Percentiles rank a stretch among this genome's conserved stretches.
phyloP scores from a whole-genome alignment of 805 yeast species.

The Cyberlindnera samutprakarnensis region DNA sequence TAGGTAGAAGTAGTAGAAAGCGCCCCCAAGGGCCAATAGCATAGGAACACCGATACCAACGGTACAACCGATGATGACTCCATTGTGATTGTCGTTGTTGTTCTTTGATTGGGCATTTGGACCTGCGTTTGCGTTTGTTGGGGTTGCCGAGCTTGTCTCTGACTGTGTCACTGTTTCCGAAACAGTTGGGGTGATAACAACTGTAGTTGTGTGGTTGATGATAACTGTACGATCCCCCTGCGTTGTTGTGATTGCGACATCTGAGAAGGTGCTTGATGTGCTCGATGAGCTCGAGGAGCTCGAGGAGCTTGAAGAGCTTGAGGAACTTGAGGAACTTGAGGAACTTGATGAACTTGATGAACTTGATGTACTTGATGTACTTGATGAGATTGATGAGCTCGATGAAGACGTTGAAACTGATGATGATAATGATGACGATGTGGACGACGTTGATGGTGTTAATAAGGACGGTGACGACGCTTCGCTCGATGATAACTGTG shows the following conservation, averaged over 20 bases:
- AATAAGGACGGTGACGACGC: not conserved
- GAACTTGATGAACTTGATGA: slow-evolving; percentile 1
- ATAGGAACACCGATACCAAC: slow-evolving; percentile 33
- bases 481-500: not conserved
- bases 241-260: not conserved
- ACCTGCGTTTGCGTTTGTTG: slow-evolving; percentile 9
- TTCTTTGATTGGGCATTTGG: slow-evolving; percentile 35
- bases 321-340: slow-evolving; percentile 2
- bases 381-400: slow-evolving; percentile 4
- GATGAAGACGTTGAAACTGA: slow-evolving; percentile 2
- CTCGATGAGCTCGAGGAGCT: slow-evolving; percentile 2
- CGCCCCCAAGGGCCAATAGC: not conserved
- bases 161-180: slow-evolving; percentile 19
- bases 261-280: slow-evolving; percentile 3
- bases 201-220: slow-evolving; percentile 16
- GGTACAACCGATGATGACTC: slow-evolving; percentile 28
- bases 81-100: slow-evolving; percentile 39
- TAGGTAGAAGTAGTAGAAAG: slow-evolving; percentile 7
- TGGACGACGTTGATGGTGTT: slow-evolving; percentile 1
- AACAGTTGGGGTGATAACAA: slow-evolving; percentile 2
- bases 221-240: slow-evolving; percentile 3
- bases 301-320: slow-evolving; percentile 6
- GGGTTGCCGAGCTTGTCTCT: slow-evolving; percentile 20
- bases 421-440: slow-evolving; percentile 4
- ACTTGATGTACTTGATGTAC: slow-evolving; percentile 1